phyloP scores from a whole-genome alignment of 352 stramenopile species.

The Pythium utonaiense region DNA sequence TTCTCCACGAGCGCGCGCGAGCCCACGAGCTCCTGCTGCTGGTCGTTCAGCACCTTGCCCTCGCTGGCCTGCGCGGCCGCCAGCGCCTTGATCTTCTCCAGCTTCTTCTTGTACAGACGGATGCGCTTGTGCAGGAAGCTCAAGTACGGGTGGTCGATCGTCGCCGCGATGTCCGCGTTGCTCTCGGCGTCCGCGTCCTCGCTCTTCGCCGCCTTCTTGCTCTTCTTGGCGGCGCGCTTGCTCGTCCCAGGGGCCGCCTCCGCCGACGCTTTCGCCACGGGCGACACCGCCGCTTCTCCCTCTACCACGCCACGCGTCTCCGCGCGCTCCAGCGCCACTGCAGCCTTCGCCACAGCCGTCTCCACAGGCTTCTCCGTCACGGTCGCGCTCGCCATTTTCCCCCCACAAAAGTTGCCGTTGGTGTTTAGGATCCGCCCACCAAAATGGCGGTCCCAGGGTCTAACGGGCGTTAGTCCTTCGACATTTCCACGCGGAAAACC shows the following conservation, averaged over 20 bases:
- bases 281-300: not conserved
- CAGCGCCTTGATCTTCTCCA: constrained; percentile 79
- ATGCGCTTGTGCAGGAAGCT: constrained; percentile 82
- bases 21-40: constrained; percentile 69
- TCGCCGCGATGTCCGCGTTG: constrained; percentile 35
- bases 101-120: constrained; percentile 79
- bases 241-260: constrained; percentile 10
- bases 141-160: constrained; percentile 72
- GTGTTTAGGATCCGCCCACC: constrained; percentile 11
- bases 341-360: not conserved
- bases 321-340: constrained; percentile 16
- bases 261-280: constrained; percentile 1
- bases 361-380: constrained; percentile 13
- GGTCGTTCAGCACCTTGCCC: constrained; percentile 68
- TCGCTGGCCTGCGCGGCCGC: constrained; percentile 41
- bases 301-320: not conserved
- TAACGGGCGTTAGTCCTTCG: not conserved
- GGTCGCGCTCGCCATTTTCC: not conserved
- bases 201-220: constrained; percentile 21
- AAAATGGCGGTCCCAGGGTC: constrained; percentile 5
- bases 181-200: constrained; percentile 29
- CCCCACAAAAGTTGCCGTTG: constrained; percentile 23
- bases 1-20: constrained; percentile 69
- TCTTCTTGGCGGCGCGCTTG: constrained; percentile 34
- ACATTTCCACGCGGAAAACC: constrained; percentile 1